Conservation (phyloP, 1,139 yeast species). For the Zygotorulaspora mrakii region DNA sequence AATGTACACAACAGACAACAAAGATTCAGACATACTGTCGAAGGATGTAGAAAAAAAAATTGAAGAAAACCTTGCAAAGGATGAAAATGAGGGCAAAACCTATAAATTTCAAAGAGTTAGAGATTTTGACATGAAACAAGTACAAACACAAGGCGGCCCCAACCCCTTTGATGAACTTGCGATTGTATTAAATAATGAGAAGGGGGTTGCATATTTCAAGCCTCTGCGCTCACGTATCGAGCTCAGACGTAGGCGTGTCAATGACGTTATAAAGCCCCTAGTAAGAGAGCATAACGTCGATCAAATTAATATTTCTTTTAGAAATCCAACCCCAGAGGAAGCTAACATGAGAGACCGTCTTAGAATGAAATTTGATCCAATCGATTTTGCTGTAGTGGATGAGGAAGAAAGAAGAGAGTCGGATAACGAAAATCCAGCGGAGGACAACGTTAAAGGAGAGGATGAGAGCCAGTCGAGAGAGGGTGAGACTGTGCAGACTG, state of each 20-base stretch:
- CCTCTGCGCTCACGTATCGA: slow-evolving; percentile 78
- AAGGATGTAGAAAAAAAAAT: slow-evolving; percentile 41
- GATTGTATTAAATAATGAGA: slow-evolving; percentile 49
- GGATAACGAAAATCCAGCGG: background rate
- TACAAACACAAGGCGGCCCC: slow-evolving; percentile 36
- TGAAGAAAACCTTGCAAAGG: slow-evolving; percentile 39
- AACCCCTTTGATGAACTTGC: slow-evolving; percentile 55
- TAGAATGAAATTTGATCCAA: slow-evolving; percentile 38
- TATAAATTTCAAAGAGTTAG: slow-evolving; percentile 62
- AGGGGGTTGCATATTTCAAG: slow-evolving; percentile 63
- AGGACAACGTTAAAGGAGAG: background rate
- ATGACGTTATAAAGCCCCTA: slow-evolving; percentile 43
- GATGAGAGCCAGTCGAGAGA: background rate
- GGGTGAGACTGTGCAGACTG: background rate
- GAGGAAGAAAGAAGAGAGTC: slow-evolving; percentile 35
- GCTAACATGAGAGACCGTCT: slow-evolving; percentile 34
- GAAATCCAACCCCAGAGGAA: slow-evolving; percentile 36
- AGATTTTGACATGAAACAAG: slow-evolving; percentile 76
- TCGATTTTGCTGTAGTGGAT: slow-evolving; percentile 37
- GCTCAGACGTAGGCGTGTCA: slow-evolving; percentile 77
- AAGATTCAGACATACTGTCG: slow-evolving; percentile 44
- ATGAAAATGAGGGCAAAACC: slow-evolving; percentile 40
- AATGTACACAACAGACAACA: slow-evolving; percentile 53
- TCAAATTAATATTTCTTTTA: slow-evolving; percentile 36
- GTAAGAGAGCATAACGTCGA: slow-evolving; percentile 42